phyloP scores from a whole-genome alignment of 345 rosid genomes.

The Euphorbia pulcherrima region DNA sequence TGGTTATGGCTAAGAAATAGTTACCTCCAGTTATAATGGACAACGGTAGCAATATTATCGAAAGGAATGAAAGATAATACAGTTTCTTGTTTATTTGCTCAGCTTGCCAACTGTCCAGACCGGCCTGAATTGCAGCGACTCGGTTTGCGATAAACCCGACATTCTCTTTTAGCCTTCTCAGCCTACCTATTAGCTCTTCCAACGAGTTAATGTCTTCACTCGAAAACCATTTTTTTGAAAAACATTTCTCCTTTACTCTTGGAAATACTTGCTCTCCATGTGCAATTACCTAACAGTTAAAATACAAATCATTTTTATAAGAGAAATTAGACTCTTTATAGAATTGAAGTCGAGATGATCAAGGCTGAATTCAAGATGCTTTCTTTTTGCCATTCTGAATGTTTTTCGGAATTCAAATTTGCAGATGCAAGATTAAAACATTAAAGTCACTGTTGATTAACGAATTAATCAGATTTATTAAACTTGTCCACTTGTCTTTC shows the following conservation, averaged over 20 bases:
- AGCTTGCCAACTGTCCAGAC: conserved; percentile 90
- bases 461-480: neutral
- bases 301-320: conserved; percentile 1
- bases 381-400: neutral
- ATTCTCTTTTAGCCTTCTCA: conserved; percentile 84
- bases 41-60: conserved; percentile 86
- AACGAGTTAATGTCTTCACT: conserved; percentile 54
- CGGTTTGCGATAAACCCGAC: conserved; percentile 94
- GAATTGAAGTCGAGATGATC: neutral
- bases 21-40: conserved; percentile 96
- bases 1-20: neutral
- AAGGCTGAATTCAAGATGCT: conserved; percentile 4
- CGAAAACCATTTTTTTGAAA: conserved; percentile 66
- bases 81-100: conserved; percentile 93
- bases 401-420: conserved; percentile 1
- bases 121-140: conserved; percentile 82
- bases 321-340: neutral
- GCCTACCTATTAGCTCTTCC: conserved; percentile 75
- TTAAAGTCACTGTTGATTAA: neutral
- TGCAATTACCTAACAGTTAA: conserved; percentile 62
- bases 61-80: conserved; percentile 91
- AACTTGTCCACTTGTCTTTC: conserved; percentile 1
- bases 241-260: conserved; percentile 79
- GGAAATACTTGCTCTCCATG: conserved; percentile 97
- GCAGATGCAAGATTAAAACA: neutral